A percentile compares a stretch with the other conserved stretches of the same genome.
Evolutionary conservation across 305 asterid species (phyloP).

Genomic region (Rubia occidens): DNA sequence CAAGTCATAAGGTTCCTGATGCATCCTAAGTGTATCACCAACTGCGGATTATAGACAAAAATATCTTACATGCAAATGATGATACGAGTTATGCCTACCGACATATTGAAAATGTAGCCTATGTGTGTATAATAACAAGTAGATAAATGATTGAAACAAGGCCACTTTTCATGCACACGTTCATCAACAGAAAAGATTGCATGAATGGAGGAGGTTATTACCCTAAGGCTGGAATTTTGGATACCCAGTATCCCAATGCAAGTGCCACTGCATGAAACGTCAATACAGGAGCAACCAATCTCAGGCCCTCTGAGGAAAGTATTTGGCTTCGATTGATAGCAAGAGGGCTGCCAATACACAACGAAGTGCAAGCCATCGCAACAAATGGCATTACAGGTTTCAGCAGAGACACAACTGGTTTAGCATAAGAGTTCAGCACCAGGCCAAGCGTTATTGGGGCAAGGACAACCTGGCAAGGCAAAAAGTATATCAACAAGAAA

Average conservation of each 20-base stretch:
- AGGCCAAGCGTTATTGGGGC: slow-evolving; percentile 73
- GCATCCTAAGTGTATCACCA: neutral
- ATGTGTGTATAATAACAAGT: neutral
- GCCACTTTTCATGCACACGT: neutral
- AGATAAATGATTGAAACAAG: neutral
- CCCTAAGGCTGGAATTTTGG: slow-evolving; percentile 62
- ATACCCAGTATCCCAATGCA: slow-evolving; percentile 76
- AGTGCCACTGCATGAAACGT: slow-evolving; percentile 73
- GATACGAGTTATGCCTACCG: neutral
- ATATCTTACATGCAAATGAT: neutral
- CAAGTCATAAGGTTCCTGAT: slow-evolving; percentile 1
- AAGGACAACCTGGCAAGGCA: slow-evolving; percentile 65
- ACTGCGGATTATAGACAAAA: neutral
- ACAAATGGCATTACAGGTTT: slow-evolving; percentile 90
- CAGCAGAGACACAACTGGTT: slow-evolving; percentile 67
- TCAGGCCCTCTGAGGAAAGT: slow-evolving; percentile 71
- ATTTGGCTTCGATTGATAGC: slow-evolving; percentile 77
- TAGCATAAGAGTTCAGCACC: slow-evolving; percentile 68
- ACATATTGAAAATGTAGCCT: neutral
- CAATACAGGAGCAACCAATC: slow-evolving; percentile 69
- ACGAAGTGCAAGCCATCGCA: slow-evolving; percentile 80
- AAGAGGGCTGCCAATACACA: slow-evolving; percentile 96
- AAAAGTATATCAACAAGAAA: neutral
- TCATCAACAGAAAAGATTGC: neutral
- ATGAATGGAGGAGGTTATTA: slow-evolving; percentile 22